Base-by-base conservation (phyloP, 495 filamentous ascomycete genomes). In the Neurospora tetraspora region DNA sequence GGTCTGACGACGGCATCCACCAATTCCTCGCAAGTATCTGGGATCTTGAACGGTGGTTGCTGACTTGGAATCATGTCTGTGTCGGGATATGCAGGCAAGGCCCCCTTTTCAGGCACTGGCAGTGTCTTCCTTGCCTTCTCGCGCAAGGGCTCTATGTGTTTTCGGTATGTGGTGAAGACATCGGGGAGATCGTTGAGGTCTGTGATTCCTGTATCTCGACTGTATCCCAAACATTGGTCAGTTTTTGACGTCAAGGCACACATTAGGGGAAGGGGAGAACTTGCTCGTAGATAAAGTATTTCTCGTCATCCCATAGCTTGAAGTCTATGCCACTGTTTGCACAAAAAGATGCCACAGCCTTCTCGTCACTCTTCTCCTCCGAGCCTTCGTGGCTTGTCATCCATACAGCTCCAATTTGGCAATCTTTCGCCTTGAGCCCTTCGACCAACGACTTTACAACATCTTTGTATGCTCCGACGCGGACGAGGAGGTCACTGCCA, bases 261-360 rank as follows among this genome's bases (percentile, higher is more conserved):
- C 45, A 3, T 18, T 14, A 14, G 47, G 40, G 37, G 12, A 16
- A 42, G 3, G 12, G 9, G 16, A 68, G 20, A 39, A 86, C 87
- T 81, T 82, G 92, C 91, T 92, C 89, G 74, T 93, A 87, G 68
- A 92, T 85, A 70, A 90, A 88, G 76, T 91, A 93, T 77, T 92
- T 93, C 77, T 91, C 91, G 74, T 94, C 91, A 1, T 79, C 80
- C 85, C 88, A 92, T 6, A 86, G 42, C 78, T 85, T 87, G 77
- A 90, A 91, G 9, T 88, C 83, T 14, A 86, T 80, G 36, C 83
- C 85, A 20, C 83, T 78, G 9, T 78, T 76, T 42, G 83, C 75
- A 47, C 88, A 87, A 8, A 87, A 74, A 14, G 80, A 77, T 36
- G 80, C 79, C 10, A 92, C 82, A 7, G 81, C 81, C 61, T 80